Conservation (phyloP, 306 rosid species). For the Citrullus colocynthis region DNA sequence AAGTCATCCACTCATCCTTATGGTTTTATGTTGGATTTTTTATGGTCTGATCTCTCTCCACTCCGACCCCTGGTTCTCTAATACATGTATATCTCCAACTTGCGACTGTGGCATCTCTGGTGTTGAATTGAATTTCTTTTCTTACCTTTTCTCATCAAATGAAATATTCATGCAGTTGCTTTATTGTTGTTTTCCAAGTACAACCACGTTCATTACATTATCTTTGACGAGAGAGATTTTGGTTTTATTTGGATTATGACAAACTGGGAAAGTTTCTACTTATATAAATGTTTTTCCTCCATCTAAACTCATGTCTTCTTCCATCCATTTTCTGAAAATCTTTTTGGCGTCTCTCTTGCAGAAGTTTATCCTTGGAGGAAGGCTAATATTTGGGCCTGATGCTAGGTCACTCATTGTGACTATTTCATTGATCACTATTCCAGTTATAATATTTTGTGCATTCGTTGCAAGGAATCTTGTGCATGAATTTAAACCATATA, state of each 20-base stretch:
- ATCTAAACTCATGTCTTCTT: not conserved
- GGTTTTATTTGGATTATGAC: not conserved
- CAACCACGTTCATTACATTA: not conserved
- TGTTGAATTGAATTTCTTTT: not conserved
- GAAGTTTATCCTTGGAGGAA: slow-evolving; percentile 80
- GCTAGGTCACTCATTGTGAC: slow-evolving; percentile 73
- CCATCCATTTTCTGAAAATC: not conserved
- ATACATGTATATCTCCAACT: not conserved
- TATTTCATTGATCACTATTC: slow-evolving; percentile 55
- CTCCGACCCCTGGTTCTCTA: not conserved
- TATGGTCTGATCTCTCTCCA: not conserved
- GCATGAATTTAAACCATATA: slow-evolving; percentile 48
- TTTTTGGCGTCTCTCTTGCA: slow-evolving; percentile 22
- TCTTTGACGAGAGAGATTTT: not conserved
- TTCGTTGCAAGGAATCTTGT: slow-evolving; percentile 82
- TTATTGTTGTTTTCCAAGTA: not conserved
- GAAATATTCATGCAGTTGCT: not conserved
- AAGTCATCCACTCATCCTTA: not conserved
- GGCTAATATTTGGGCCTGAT: slow-evolving; percentile 86
- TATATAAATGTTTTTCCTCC: not conserved
- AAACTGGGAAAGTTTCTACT: not conserved
- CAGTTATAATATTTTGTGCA: slow-evolving; percentile 56
- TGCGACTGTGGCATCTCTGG: not conserved
- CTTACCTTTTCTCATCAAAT: not conserved
- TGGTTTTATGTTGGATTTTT: not conserved